A percentile compares a stretch with the other conserved stretches of the same genome.
phyloP scores from a whole-genome alignment of 768 basidiomycete genomes.

The Tephrocybe rancida region DNA sequence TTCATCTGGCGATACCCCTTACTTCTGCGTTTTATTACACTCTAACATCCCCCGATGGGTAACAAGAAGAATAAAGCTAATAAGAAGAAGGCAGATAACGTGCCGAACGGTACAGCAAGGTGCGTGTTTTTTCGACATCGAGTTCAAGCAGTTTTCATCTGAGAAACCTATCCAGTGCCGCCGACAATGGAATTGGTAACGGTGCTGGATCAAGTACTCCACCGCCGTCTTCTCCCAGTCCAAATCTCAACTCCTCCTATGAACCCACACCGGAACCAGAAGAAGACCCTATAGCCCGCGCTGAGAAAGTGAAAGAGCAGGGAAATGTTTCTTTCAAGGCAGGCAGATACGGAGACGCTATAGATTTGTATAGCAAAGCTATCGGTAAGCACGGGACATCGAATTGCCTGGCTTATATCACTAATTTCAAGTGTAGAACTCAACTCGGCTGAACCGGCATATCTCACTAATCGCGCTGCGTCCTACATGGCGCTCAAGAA shows the following conservation, averaged over 20 bases:
- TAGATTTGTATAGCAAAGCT: conserved; percentile 74
- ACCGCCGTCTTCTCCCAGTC: conserved; percentile 15
- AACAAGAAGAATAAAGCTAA: conserved; percentile 23
- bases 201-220: conserved; percentile 17
- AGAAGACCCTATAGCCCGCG: conserved; percentile 45
- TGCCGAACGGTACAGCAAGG: conserved; percentile 11
- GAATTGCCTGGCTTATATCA: neutral
- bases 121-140: conserved; percentile 2
- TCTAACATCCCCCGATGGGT: conserved; percentile 9
- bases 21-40: neutral
- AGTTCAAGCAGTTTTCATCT: neutral
- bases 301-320: conserved; percentile 70
- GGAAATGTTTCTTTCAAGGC: conserved; percentile 79
- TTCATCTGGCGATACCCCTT: conserved; percentile 10
- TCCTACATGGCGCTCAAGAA: conserved; percentile 82
- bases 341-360: conserved; percentile 64
- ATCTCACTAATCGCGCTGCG: conserved; percentile 85
- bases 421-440: conserved; percentile 42
- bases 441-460: conserved; percentile 69
- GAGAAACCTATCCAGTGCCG: neutral
- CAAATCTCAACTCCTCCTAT: conserved; percentile 13
- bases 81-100: conserved; percentile 20
- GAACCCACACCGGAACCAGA: conserved; percentile 27
- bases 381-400: conserved; percentile 46
- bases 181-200: conserved; percentile 1